Evolutionary conservation across 371 early-diverging fungal species (phyloP), one percentile per base, ranked within the genome.

Genomic region (Coemansia sp.): DNA sequence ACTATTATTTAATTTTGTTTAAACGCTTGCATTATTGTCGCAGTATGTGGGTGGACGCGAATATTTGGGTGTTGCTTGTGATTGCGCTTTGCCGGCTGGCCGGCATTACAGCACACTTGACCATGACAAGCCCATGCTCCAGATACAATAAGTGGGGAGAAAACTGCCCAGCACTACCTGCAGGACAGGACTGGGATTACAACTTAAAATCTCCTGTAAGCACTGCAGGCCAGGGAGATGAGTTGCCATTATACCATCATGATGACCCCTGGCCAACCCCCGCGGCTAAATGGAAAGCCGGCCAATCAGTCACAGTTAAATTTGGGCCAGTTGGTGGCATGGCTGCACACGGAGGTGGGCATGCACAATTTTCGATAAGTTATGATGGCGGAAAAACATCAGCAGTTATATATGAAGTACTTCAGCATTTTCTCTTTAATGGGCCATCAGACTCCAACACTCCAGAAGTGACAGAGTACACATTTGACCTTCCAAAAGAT

Each of bases 331-430:
- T 39, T 29, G 42, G 48, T 36, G n/a, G n/a, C n/a, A n/a, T n/a
- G n/a, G 68, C 59, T 8, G 32, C 53, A 7, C 82, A 82, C 55
- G 75, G 75, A 8, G 87, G 86, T 46, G 88, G 88, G 42, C 83
- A 83, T 55, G 85, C 86, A 48, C 84, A 86, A 75, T 87, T 84
- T 52, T 79, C 88, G 3, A 54, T 88, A 24, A 81, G 81, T 9
- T 84, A 84, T 58, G 86, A 88, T 58, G 70, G 78, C 55, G 86
- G 82, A 36, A 59, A 69, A 2, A 82, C 80, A 55, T 86, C 80
- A 67, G 85, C 81, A 2, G 84, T 83, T 12, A 29, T 87, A 38
- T 61, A 83, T n/a, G 79, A 80, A 36, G 62, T 84, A 16, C 62
- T 83, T 29, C 56, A 78, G 5, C 58, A 71, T 14, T 83, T 82